These are phyloP conservation scores for Aquanectria penicillioides DNA, from an alignment of 2,329 filamentous ascomycete genomes.

Conservation along the genomic window DNA sequence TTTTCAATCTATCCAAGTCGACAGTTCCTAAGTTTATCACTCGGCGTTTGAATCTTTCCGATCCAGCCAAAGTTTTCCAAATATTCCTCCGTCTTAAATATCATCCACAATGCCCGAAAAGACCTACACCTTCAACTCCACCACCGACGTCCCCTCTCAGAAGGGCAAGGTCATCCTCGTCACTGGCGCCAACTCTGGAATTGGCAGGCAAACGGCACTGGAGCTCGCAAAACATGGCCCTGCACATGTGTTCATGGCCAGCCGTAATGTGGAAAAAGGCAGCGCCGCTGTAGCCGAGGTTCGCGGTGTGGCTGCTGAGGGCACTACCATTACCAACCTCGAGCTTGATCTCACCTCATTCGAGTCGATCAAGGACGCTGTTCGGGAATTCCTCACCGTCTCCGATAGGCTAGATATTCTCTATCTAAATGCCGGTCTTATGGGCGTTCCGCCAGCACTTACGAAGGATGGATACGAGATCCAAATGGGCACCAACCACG, in stretches of 20 bases:
- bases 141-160: conserved; percentile 10
- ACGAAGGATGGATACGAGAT: conserved; percentile 23
- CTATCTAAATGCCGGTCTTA: conserved; percentile 1
- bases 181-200: conserved; percentile 17
- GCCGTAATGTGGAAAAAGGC: conserved; percentile 6
- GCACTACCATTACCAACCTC: conserved; percentile 5
- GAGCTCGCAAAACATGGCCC: conserved; percentile 15
- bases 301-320: not conserved
- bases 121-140: conserved; percentile 11
- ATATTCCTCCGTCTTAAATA: not conserved
- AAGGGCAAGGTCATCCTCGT: conserved; percentile 18
- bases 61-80: too few relatives aligned
- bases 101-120: not conserved
- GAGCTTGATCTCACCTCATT: conserved; percentile 17
- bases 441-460: conserved; percentile 9
- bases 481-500: conserved; percentile 25
- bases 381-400: not conserved
- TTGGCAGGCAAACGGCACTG: conserved; percentile 9
- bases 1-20: too few relatives aligned
- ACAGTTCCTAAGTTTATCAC: too few relatives aligned
- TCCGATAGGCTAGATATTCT: not conserved
- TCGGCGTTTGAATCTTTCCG: too few relatives aligned
- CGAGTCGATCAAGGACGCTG: conserved; percentile 12
- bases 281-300: conserved; percentile 4
- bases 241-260: conserved; percentile 12